phyloP scores from a whole-genome alignment of 495 filamentous ascomycete genomes.

The Tetracladium setigerum region DNA sequence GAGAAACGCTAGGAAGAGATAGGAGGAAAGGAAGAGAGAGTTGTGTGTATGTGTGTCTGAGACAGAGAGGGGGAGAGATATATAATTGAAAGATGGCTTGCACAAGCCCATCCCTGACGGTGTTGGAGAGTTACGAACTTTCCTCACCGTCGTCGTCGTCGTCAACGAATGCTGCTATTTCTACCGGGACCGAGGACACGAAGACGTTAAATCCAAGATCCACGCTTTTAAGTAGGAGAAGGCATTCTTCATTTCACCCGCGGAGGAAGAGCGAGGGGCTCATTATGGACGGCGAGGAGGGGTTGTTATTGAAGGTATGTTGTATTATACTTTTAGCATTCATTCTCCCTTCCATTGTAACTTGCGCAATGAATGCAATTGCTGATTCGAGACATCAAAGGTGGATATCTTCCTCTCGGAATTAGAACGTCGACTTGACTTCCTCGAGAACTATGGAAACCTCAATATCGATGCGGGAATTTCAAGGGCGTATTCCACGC shows the following conservation, averaged over 20 bases:
- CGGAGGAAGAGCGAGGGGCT: slow-evolving; percentile 56
- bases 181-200: slow-evolving; percentile 24
- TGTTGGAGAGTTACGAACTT: slow-evolving; percentile 16
- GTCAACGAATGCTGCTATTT: slow-evolving; percentile 4
- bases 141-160: no score
- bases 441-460: slow-evolving; percentile 83
- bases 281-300: slow-evolving; percentile 54
- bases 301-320: slow-evolving; percentile 54
- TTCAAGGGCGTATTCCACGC: slow-evolving; percentile 68
- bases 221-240: slow-evolving; percentile 32
- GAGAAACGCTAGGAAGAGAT: no score
- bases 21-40: no score
- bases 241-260: slow-evolving; percentile 59
- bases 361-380: background rate
- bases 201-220: slow-evolving; percentile 5
- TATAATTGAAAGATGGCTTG: slow-evolving; percentile 12
- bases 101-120: slow-evolving; percentile 17
- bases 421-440: slow-evolving; percentile 76
- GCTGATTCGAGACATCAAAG: slow-evolving; percentile 30
- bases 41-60: no score
- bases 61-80: no score
- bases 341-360: background rate
- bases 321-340: background rate
- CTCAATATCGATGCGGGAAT: slow-evolving; percentile 76
- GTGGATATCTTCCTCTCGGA: slow-evolving; percentile 87